Conservation (phyloP, 2,329 filamentous ascomycete species). For the Neobulgaria alba region DNA sequence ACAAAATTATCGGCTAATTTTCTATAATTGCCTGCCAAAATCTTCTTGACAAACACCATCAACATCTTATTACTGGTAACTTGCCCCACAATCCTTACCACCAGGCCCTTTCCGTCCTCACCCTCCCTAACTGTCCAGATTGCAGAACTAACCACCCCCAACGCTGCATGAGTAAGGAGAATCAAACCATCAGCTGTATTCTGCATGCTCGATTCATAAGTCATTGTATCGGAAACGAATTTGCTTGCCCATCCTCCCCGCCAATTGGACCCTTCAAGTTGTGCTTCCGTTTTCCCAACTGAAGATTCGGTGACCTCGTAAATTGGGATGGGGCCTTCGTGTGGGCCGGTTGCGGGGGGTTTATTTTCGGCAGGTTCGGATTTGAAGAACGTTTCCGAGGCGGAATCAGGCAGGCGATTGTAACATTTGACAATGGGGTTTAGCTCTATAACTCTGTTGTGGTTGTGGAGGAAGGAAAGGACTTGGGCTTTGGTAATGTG, state of each 20-base stretch:
- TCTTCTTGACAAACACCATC: slow-evolving; percentile 69
- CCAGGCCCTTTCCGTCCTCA: slow-evolving; percentile 64
- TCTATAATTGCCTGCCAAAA: slow-evolving; percentile 65
- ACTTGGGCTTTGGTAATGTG: slow-evolving; percentile 58
- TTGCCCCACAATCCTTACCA: slow-evolving; percentile 71
- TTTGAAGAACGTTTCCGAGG: slow-evolving; percentile 17
- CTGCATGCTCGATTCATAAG: slow-evolving; percentile 20
- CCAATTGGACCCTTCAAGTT: slow-evolving; percentile 70
- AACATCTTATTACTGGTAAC: slow-evolving; percentile 71
- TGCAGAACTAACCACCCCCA: slow-evolving; percentile 42
- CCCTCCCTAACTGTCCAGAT: slow-evolving; percentile 64
- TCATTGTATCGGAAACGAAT: slow-evolving; percentile 21
- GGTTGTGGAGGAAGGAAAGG: slow-evolving; percentile 66
- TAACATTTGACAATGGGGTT: slow-evolving; percentile 74
- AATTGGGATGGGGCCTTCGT: slow-evolving; percentile 10
- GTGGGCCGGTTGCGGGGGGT: slow-evolving; percentile 35
- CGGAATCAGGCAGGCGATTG: slow-evolving; percentile 49
- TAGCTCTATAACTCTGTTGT: slow-evolving; percentile 72
- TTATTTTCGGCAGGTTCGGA: slow-evolving; percentile 50
- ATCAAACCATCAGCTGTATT: slow-evolving; percentile 17
- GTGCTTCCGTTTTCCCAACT: slow-evolving; percentile 49
- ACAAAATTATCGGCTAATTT: slow-evolving; percentile 56
- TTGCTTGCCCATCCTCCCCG: slow-evolving; percentile 55
- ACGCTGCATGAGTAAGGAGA: slow-evolving; percentile 25
- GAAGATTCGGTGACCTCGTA: slow-evolving; percentile 20